Base-by-base conservation (phyloP, 192 early-diverging fungal genomes). In the Backusella tarrabulga region DNA sequence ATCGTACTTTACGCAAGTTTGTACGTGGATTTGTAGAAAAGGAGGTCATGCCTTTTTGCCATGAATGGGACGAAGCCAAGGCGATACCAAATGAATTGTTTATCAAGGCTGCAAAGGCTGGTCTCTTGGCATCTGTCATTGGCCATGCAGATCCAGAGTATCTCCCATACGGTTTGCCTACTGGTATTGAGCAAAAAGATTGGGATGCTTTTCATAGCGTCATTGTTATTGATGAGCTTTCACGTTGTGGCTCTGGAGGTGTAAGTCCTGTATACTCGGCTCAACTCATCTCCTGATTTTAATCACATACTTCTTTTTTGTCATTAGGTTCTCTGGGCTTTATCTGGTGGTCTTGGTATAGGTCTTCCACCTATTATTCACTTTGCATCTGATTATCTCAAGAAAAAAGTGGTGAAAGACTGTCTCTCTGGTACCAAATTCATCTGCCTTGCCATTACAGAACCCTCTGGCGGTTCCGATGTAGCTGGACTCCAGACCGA, bases 31-130 rank as follows among this genome's bases (percentile, higher is more conserved):
- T 93, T 85, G 93, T 93, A n/a, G 93, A 95, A 50, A 90, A 86
- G 44, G 93, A 96, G 63, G 86, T 95, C 44, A 93, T 90, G 83
- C 92, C 93, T 15, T 90, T 85, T 79, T 85, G 87, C 74, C 89
- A 87, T 81, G 93, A 93, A 80, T 95, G 91, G 94, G 94, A 96
- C 78, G 94, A 95, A 82, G 89, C 89, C 42, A 96, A 94, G 79
- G 76, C 89, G 54, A 87, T 95, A 26, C 94, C 94, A 14, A 90
- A 87, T 44, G 83, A 84, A 36, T 54, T 96, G 29, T 96, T 92
- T 80, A 83, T 86, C 71, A 96, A 95, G 83, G 89, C 90, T 26
- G 93, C 86, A 14, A 78, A 93, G 67, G 89, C 88, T 52, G 94
- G 94, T 77, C 90, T 95, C 67, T 83, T 94, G n/a, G 87, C 83